Evolutionary conservation across 2,329 filamentous ascomycete genomes (phyloP), one percentile per base, ranked within the genome.

Genomic region (Verruconis gallopava): DNA sequence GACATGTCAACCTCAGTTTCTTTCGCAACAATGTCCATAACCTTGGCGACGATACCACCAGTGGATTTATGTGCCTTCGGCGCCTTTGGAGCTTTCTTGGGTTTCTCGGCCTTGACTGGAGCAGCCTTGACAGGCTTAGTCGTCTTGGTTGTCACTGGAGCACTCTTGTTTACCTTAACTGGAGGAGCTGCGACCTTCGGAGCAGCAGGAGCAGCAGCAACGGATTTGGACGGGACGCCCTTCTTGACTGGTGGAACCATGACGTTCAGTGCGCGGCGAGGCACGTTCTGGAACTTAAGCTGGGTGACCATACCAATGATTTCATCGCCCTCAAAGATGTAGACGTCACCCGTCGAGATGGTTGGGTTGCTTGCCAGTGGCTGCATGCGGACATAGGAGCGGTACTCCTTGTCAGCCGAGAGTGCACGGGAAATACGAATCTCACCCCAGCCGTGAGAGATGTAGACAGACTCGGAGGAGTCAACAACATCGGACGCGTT

Each of bases 261-360:
- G 50, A 76, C 70, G 63, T 80, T 79, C 46, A 82, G 65, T 18
- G 78, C 66, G 51, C 73, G 72, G 51, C 79, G 76, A 25, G 78
- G 77, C 42, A 81, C 78, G 49, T 73, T 68, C 55, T 75, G 72
- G 65, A 82, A 81, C 59, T 76, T 77, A 50, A 81, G 67, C 38
- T 77, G 75, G 40, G 68, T 69, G 44, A 75, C 69, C 46, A 75
- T 60, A 44, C 71, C 72, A 46, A 77, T 63, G 45, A 76, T 70
- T 49, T 75, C 68, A 38, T 71, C 65, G n/a, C 69, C 69, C 19
- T 75, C 69, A 49, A 76, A 66, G 49, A 76, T 67, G 57, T 74
- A 76, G 32, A 77, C 72, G 57, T 76, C 72, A 51, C 73, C 73
- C 6, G 25, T n/a, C 9, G 25, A 30, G 41, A 71, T 66, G 45